Base-by-base conservation (phyloP, 257 asterid species). In the Capsicum chinense region DNA sequence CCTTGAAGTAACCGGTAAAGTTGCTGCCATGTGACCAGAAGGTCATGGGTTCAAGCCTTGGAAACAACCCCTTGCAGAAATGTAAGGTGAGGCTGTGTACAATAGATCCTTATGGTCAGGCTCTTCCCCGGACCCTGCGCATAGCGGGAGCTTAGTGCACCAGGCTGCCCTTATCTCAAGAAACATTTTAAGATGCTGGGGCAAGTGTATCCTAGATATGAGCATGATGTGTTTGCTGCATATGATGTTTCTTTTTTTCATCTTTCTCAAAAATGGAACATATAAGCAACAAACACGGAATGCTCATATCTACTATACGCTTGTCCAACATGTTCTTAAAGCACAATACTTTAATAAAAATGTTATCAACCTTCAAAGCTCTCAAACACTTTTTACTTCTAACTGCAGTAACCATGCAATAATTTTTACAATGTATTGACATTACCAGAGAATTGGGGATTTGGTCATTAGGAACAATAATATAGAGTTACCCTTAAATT, bases 361-460 rank as follows among this genome's bases (percentile, higher is more conserved):
- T 7, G 47, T 76, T 52, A 52, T 76, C 19, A 76, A 76, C 48
- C 42, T 76, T 52, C 59, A 50, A 76, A 76, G 62, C 26, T 21
- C 81, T 12, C 12, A 26, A 11, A 74, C 60, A 12, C 62, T 74
- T 74, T 50, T n/a, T 68, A 68, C 76, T 69, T 39, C 54, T 16
- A 69, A 69, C 14, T 69, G 78, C 78, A 39, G 26, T 69, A 69
- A 37, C 19, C 11, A 69, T 76, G n/a, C 17, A n/a, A 50, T 74
- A 50, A 50, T 74, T 26, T 12, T 44, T 50, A 50, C 42, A 19
- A 19, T 74, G 3, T 12, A 52, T 50, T 74, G 60, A 50, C 17
- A 74, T 21, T 74, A 74, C 60, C 58, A 50, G 60, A 74, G 42
- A 74, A 19, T 21, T 74, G 60, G 80, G 59, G 19, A 52, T 50